Evolutionary conservation across 176 grass and related monocot species (phyloP).

Genomic region (Poa pratensis): DNA sequence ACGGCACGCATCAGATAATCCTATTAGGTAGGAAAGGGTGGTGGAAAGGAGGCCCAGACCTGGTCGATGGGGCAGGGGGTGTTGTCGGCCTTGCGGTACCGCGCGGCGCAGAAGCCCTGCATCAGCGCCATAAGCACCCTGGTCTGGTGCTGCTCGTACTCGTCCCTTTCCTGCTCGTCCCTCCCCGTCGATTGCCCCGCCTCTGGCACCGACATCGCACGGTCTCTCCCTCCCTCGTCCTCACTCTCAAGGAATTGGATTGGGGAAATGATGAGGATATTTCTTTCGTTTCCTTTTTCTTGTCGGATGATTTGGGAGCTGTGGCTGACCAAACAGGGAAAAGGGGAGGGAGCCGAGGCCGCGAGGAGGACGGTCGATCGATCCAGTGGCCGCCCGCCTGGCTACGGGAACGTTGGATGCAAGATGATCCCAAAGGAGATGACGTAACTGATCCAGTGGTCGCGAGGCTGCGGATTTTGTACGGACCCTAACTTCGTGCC

Average conservation of each 20-base stretch:
- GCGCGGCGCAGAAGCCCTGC: slow-evolving; percentile 58
- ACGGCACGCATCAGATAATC: background rate
- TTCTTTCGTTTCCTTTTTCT: background rate
- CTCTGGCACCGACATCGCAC: slow-evolving; percentile 47
- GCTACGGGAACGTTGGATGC: too few relatives aligned
- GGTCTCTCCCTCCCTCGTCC: background rate
- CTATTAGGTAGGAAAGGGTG: background rate
- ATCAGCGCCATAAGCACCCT: slow-evolving; percentile 48
- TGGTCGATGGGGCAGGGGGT: slow-evolving; percentile 56
- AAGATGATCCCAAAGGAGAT: too few relatives aligned
- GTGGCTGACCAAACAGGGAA: background rate
- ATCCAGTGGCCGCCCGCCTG: too few relatives aligned
- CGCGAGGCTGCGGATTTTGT: too few relatives aligned
- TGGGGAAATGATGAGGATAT: background rate
- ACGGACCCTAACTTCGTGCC: too few relatives aligned
- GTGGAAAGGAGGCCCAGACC: slow-evolving; percentile 33
- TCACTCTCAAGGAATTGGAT: background rate
- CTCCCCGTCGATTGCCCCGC: slow-evolving; percentile 39
- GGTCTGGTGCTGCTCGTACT: slow-evolving; percentile 50
- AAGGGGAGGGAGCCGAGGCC: background rate
- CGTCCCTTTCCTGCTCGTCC: slow-evolving; percentile 34
- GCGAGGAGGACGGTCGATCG: slow-evolving; percentile 1
- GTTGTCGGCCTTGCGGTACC: slow-evolving; percentile 63
- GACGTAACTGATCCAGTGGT: too few relatives aligned
- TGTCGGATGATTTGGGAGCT: background rate